These are phyloP conservation scores for Wickerhamiella cacticola DNA, from an alignment of 805 yeast genomes.

Conservation along the genomic window DNA sequence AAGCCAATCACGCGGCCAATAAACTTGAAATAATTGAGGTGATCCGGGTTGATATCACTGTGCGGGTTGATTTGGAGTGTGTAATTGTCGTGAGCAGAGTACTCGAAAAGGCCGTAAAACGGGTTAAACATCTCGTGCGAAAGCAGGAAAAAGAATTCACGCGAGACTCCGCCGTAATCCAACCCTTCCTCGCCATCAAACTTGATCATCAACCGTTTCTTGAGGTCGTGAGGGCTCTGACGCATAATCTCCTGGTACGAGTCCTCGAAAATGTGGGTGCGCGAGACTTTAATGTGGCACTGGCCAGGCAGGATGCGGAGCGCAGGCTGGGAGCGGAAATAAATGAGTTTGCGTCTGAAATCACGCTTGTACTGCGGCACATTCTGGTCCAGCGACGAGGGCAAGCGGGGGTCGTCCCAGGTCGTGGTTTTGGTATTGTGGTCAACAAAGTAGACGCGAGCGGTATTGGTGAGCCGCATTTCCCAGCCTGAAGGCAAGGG, in stretches of 20 bases:
- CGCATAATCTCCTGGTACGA: constrained; percentile 98
- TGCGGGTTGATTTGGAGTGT: constrained; percentile 96
- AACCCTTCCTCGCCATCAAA: constrained; percentile 99
- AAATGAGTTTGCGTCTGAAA: constrained; percentile 91
- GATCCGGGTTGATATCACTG: constrained; percentile 95
- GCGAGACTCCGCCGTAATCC: constrained; percentile 98
- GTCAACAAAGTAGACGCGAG: constrained; percentile 96
- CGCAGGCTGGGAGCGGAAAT: constrained; percentile 97
- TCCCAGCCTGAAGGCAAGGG: constrained; percentile 99
- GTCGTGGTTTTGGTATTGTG: constrained; percentile 98
- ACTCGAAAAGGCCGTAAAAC: constrained; percentile 91
- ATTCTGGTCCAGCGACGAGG: constrained; percentile 92
- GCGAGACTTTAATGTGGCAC: constrained; percentile 94
- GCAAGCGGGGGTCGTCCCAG: constrained; percentile 99
- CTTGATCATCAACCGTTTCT: constrained; percentile 94
- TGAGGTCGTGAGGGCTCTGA: constrained; percentile 95
- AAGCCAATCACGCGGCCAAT: constrained; percentile 97
- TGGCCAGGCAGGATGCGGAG: constrained; percentile 95
- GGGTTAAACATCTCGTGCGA: constrained; percentile 99
- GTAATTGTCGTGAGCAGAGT: constrained; percentile 95
- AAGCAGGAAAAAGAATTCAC: constrained; percentile 91
- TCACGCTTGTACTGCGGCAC: constrained; percentile 99
- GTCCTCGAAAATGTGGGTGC: constrained; percentile 94
- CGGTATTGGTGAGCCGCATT: constrained; percentile 97
- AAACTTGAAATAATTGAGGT: constrained; percentile 92